These are phyloP conservation scores for Microbotryum violaceum DNA, from an alignment of 1,284 basidiomycete species.

Conservation along the genomic window DNA sequence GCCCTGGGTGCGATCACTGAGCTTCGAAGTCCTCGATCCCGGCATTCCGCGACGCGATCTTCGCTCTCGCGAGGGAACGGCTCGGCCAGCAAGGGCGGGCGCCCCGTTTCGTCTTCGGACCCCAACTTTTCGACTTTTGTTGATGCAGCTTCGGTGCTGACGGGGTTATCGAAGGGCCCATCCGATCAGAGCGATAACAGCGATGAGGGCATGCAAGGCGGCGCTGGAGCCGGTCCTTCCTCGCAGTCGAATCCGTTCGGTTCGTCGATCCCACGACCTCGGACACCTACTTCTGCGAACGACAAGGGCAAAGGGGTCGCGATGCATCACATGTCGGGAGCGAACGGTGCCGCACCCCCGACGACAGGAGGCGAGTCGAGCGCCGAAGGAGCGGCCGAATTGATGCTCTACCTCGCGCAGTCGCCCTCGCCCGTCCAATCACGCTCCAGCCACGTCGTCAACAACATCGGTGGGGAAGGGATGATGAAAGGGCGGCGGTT, in stretches of 20 bases:
- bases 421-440: constrained; percentile 30
- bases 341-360: constrained; percentile 1
- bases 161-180: constrained; percentile 20
- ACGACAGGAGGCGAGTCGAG: constrained; percentile 3
- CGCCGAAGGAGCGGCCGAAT: constrained; percentile 33
- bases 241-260: background rate
- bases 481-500: constrained; percentile 22
- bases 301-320: constrained; percentile 4
- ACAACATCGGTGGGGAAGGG: constrained; percentile 2
- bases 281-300: constrained; percentile 8
- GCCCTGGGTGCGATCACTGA: background rate
- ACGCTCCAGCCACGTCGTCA: constrained; percentile 5
- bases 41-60: background rate
- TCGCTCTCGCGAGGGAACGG: background rate
- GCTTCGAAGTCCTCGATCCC: no score
- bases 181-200: constrained; percentile 16
- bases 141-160: constrained; percentile 28
- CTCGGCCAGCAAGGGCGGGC: background rate
- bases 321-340: background rate
- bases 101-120: constrained; percentile 19
- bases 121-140: constrained; percentile 30
- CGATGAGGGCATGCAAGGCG: constrained; percentile 8
- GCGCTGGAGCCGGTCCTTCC: constrained; percentile 3
- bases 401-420: constrained; percentile 36
- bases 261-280: constrained; percentile 8